phyloP scores from a whole-genome alignment of 2,329 filamentous ascomycete genomes.

The Madurella fahalii region DNA sequence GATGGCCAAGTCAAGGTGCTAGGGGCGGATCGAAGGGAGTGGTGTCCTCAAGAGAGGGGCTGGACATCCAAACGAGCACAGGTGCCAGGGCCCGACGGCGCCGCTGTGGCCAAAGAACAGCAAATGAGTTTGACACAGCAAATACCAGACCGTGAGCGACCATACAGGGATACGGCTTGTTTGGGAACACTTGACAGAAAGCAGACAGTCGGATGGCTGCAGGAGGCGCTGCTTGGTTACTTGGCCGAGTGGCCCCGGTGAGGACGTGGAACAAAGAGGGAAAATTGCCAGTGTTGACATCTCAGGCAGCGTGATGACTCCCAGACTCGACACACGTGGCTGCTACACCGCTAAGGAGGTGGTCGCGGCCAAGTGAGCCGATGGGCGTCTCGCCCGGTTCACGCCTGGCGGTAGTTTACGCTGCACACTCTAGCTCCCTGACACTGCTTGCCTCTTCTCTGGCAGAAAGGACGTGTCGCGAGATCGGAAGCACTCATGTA shows the following conservation, averaged over 20 bases:
- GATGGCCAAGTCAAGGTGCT: neutral
- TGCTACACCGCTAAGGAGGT: constrained; percentile 11
- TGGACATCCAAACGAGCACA: constrained; percentile 32
- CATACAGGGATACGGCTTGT: constrained; percentile 41
- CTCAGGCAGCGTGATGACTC: constrained; percentile 34
- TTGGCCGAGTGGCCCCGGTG: constrained; percentile 35
- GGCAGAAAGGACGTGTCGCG: constrained; percentile 1
- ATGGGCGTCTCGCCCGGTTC: neutral
- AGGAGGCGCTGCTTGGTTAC: constrained; percentile 42
- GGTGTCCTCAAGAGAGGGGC: constrained; percentile 31
- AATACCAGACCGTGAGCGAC: constrained; percentile 36
- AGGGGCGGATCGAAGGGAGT: constrained; percentile 29
- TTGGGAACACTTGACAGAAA: constrained; percentile 39
- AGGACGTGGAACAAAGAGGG: constrained; percentile 46
- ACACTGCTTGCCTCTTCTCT: neutral
- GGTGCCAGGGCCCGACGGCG: constrained; percentile 39
- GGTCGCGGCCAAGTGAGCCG: neutral
- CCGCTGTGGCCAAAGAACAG: constrained; percentile 32
- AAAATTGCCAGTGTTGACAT: constrained; percentile 33
- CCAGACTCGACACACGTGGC: constrained; percentile 55
- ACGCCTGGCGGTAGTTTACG: neutral
- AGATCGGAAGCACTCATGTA: neutral
- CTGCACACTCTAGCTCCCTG: constrained; percentile 5
- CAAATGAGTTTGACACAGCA: constrained; percentile 41
- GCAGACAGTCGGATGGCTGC: constrained; percentile 43